Evolutionary conservation across 164 flowering plant genomes (phyloP).

Genomic region (Nelumbo lutea): DNA sequence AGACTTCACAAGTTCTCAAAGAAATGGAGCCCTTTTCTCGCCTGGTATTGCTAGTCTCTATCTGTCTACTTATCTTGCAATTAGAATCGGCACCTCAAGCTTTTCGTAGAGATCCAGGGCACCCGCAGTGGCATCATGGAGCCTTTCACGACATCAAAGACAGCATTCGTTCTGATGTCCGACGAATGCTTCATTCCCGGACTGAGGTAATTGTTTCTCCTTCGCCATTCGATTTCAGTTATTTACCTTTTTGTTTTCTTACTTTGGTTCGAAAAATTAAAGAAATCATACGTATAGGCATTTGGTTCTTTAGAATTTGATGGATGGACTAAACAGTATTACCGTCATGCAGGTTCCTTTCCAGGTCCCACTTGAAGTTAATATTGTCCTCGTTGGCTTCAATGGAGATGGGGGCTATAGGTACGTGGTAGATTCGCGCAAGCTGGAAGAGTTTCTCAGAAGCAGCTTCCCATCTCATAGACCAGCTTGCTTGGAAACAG

Average conservation of each 20-base stretch:
- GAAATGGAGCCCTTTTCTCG: background rate
- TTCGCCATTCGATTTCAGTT: background rate
- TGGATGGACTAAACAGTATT: conserved; percentile 1
- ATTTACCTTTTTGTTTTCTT: background rate
- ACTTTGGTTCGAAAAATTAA: background rate
- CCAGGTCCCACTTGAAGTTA: conserved; percentile 97
- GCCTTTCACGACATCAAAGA: conserved; percentile 87
- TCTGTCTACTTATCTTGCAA: conserved; percentile 10
- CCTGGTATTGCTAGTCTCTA: background rate
- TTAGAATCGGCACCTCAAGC: conserved; percentile 60
- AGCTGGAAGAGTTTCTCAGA: conserved; percentile 68
- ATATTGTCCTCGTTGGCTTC: conserved; percentile 78
- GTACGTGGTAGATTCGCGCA: conserved; percentile 55
- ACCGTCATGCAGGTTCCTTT: conserved; percentile 75
- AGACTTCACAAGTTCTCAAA: background rate
- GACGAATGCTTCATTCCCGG: conserved; percentile 86
- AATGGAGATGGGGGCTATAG: conserved; percentile 94
- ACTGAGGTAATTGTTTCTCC: conserved; percentile 57
- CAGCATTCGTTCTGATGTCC: conserved; percentile 72
- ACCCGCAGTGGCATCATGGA: conserved; percentile 93
- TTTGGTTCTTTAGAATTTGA: background rate
- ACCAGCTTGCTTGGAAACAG: conserved; percentile 87
- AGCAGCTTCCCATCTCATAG: conserved; percentile 69
- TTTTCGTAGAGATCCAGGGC: conserved; percentile 83
- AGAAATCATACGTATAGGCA: background rate